Evolutionary conservation across 192 early-diverging fungal species (phyloP).

Genomic region (Backusella liffmaniae): DNA sequence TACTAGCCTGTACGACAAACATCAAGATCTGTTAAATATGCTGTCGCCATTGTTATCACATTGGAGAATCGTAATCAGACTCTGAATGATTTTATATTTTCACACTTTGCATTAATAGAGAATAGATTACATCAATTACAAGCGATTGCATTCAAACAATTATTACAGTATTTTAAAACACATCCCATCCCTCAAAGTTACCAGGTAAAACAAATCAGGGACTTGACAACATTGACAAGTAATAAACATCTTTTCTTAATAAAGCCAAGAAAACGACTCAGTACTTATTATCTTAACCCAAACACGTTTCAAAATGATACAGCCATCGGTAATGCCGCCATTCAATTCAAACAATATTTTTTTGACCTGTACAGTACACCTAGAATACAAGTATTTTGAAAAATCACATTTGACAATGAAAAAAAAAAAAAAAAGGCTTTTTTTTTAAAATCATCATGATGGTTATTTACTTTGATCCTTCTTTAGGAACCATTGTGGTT

Average conservation of each 20-base stretch:
- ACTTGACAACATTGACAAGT: neutral
- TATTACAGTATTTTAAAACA: constrained; percentile 28
- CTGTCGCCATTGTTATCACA: constrained; percentile 51
- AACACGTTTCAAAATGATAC: constrained; percentile 50
- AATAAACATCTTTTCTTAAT: neutral
- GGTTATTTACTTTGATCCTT: neutral
- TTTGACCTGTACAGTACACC: constrained; percentile 52
- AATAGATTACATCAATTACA: constrained; percentile 55
- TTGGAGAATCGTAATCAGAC: constrained; percentile 42
- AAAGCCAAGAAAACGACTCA: neutral
- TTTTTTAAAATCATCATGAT: neutral
- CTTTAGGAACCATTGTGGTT: constrained; percentile 44
- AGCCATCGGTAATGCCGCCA: constrained; percentile 43
- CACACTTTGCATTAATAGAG: constrained; percentile 59
- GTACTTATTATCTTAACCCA: constrained; percentile 27
- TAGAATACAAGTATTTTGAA: constrained; percentile 49
- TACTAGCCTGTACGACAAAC: constrained; percentile 30
- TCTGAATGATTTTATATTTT: constrained; percentile 54
- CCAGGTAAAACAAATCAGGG: neutral
- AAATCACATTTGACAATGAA: neutral
- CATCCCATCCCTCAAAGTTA: neutral
- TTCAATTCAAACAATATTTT: constrained; percentile 43
- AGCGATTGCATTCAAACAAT: constrained; percentile 40
- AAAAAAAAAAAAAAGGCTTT: neutral
- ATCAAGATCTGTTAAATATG: constrained; percentile 49